Base-by-base conservation (phyloP, 2,329 filamentous ascomycete species). In the Endoconidiophora laricicola region DNA sequence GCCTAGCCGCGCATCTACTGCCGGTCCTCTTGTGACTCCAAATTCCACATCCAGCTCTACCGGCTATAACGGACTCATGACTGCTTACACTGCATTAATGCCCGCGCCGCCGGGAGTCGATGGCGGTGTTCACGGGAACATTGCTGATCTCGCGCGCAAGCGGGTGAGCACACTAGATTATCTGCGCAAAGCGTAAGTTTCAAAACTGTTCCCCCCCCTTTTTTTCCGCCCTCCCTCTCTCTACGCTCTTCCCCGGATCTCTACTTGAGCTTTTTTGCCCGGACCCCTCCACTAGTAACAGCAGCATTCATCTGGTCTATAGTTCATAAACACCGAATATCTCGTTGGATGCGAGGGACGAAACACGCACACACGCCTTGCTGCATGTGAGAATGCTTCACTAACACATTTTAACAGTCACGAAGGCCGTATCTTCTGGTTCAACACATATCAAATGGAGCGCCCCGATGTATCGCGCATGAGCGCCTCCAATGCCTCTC, bases 401-500 rank as follows among this genome's bases (percentile, higher is more conserved):
- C 49, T 46, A 23, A 37, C 24, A 36, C 18, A 20, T 12, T 33
- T 22, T 18, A 18, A 26, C 26, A 94, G 86, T 24, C 88, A 98
- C 61, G 87, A 95, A 66, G 88, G 90, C 54, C 81, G 86, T 52
- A 80, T 94, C 40, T 96, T 94, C 69, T 96, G 91, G 88, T 95
- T 96, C 71, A 95, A 95, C 66, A 95, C 91, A 0, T 78, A 94
- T 54, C 83, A 94, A 60, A 94, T 94, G 65, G 85, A 87, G 56
- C 83, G 86, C 59, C 65, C 76, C 26, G 86, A 94, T 63, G 73
- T 96, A 33, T 69, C 75, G 47, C 80, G 81, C 60, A 81, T 95
- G 69, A 81, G 90, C 43, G 94, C 86, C 61, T 90, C 93, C 61
- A 84, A 93, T 53, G 69, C 78, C 3, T 79, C 83, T 56, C 91